A percentile compares a stretch with the other conserved stretches of the same genome.
Evolutionary conservation across 2,329 filamentous ascomycete species (phyloP).

Genomic region (Pseudopithomyces chartarum): DNA sequence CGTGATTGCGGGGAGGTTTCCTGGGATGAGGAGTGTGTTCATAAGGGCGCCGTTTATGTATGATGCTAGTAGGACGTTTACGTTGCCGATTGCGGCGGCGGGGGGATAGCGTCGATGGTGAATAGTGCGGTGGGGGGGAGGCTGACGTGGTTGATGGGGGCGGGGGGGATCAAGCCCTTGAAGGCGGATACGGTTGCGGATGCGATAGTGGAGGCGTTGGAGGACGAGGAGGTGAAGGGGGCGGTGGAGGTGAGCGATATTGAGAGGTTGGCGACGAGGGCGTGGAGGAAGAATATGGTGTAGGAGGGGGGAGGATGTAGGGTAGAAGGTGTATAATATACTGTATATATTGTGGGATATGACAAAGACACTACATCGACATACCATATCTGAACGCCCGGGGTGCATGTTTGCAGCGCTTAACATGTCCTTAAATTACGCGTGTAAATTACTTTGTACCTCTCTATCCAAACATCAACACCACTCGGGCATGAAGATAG

Average conservation of each 20-base stretch:
- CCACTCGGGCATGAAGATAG: too few relatives aligned
- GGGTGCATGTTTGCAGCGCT: too few relatives aligned
- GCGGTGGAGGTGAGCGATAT: constrained; percentile 80
- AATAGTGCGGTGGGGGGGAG: constrained; percentile 79
- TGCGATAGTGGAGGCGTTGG: constrained; percentile 85
- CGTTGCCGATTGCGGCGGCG: constrained; percentile 80
- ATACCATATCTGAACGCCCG: too few relatives aligned
- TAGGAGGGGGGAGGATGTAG: constrained; percentile 46
- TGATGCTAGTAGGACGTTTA: constrained; percentile 79
- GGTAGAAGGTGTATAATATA: neutral
- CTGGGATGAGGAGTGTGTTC: constrained; percentile 78
- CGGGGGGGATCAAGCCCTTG: constrained; percentile 82
- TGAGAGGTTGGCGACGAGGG: constrained; percentile 77
- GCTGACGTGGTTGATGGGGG: constrained; percentile 77
- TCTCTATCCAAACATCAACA: too few relatives aligned
- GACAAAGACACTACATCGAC: too few relatives aligned
- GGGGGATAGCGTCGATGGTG: constrained; percentile 76
- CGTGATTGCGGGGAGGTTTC: constrained; percentile 73
- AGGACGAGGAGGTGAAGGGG: constrained; percentile 73
- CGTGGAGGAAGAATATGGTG: constrained; percentile 90
- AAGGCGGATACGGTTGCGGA: constrained; percentile 87
- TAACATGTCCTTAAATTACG: too few relatives aligned
- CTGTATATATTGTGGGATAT: too few relatives aligned
- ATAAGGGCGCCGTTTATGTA: constrained; percentile 88
- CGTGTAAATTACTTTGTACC: too few relatives aligned